Base-by-base conservation (phyloP, 2,329 filamentous ascomycete species). In the Immersiporthe knoxdaviesiana region DNA sequence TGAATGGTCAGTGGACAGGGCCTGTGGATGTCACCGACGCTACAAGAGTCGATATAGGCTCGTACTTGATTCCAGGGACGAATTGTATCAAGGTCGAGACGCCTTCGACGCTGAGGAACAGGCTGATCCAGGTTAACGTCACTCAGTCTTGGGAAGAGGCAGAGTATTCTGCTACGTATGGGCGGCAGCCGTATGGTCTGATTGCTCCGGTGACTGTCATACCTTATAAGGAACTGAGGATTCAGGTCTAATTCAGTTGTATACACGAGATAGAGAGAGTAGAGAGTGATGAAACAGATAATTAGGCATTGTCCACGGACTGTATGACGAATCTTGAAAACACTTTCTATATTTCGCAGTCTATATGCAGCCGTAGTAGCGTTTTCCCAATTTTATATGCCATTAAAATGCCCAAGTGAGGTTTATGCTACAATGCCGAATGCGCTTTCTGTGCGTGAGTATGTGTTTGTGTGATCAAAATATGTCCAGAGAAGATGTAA, bases 121-220 rank as follows among this genome's bases (percentile, higher is more conserved):
- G 67, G 41, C 52, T 68, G 2, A 5, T 67, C 3, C 24, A 67
- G 47, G 66, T 67, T 12, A 67, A 67, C 21, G 66, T 67, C 8
- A 67, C 66, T 14, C 66, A 67, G 59, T 67, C 66, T 27, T 67
- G 66, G 66, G 66, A 67, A 56, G 44, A 67, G 59, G 32, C 59
- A 2, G 30, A 58, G 50, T 67, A 67, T n/a, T 50, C 47, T n/a
- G 12, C 44, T 6, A 67, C 8, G 2, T 67, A 63, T 32, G 66
- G 66, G 10, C n/a, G 59, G 18, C 66, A 67, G 27, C 59, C 66
- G 3, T 67, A 67, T 41, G 66, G 66, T 10, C 66, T 67, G 35
- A 11, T 37, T 24, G 24, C 18, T 18, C 66, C 66, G 7, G 66
- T 67, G n/a, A 63, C 35, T 1, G 21, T 63, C 21, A 47, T 67